phyloP scores from a whole-genome alignment of 2,329 filamentous ascomycete species.

The Trichoderma sp. region DNA sequence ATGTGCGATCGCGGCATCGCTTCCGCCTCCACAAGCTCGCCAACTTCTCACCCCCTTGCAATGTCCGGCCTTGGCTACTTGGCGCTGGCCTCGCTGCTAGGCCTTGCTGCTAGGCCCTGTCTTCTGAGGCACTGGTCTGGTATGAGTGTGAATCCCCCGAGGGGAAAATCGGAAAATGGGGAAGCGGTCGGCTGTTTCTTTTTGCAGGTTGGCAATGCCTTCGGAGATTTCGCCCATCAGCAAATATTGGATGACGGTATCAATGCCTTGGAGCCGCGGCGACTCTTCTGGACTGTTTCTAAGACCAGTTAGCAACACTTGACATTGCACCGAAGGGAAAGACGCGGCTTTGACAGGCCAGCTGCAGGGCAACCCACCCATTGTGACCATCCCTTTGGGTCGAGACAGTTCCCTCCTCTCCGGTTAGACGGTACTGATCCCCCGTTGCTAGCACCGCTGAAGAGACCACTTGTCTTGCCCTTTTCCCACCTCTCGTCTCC shows the following conservation, averaged over 20 bases:
- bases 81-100: background rate
- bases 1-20: slow-evolving; percentile 10
- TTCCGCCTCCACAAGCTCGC: slow-evolving; percentile 4
- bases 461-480: background rate
- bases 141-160: background rate
- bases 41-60: background rate
- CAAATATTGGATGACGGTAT: background rate
- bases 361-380: slow-evolving; percentile 11
- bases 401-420: background rate
- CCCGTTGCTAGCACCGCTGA: background rate
- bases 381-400: background rate
- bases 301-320: background rate
- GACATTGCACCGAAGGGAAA: background rate
- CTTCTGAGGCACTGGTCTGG: background rate
- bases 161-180: background rate
- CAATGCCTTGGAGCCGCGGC: background rate
- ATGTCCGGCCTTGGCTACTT: background rate
- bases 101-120: background rate
- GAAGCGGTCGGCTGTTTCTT: background rate
- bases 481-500: background rate
- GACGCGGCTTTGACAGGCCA: background rate
- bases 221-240: background rate
- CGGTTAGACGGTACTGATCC: background rate
- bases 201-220: background rate
- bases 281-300: slow-evolving; percentile 17